Evolutionary conservation across 1,284 basidiomycete species (phyloP).

Genomic region (Boletellus dicymbophilus): DNA sequence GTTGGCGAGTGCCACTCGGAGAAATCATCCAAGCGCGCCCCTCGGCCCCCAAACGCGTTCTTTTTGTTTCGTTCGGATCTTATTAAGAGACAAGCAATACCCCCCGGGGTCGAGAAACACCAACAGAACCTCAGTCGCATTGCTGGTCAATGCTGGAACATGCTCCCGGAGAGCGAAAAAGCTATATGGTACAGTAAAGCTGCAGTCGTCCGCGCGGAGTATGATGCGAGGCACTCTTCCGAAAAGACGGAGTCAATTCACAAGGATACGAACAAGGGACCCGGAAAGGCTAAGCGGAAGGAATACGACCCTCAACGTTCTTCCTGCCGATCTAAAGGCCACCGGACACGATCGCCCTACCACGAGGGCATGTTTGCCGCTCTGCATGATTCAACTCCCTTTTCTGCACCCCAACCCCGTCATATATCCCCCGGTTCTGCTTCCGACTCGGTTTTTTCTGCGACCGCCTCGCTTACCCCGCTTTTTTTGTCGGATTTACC

Average conservation of each 20-base stretch:
- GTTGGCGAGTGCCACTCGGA: constrained; percentile 5
- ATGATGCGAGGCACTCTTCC: constrained; percentile 42
- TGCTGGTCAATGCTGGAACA: constrained; percentile 56
- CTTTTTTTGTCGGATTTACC: constrained; percentile 7
- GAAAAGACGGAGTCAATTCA: constrained; percentile 49
- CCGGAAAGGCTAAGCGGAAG: constrained; percentile 3
- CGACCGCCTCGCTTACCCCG: constrained; percentile 12
- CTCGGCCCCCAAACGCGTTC: constrained; percentile 82
- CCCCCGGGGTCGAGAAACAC: constrained; percentile 42
- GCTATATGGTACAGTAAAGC: constrained; percentile 47
- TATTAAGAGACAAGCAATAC: constrained; percentile 45
- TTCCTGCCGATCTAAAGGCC: constrained; percentile 1
- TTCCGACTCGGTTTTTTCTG: constrained; percentile 1
- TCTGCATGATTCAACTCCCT: constrained; percentile 1
- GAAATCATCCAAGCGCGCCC: constrained; percentile 42
- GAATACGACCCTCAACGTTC: background rate
- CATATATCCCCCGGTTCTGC: constrained; percentile 1
- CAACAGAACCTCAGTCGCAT: constrained; percentile 62
- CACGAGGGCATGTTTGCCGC: constrained; percentile 14
- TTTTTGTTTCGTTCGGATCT: constrained; percentile 81
- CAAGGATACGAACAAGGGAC: constrained; percentile 23
- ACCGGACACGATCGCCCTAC: constrained; percentile 5
- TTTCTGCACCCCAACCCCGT: background rate
- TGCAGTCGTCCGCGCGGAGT: constrained; percentile 36
- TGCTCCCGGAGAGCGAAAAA: constrained; percentile 43